Evolutionary conservation across 2,329 filamentous ascomycete species (phyloP), one percentile per base, ranked within the genome.

Genomic region (Aspergillus sojae): DNA sequence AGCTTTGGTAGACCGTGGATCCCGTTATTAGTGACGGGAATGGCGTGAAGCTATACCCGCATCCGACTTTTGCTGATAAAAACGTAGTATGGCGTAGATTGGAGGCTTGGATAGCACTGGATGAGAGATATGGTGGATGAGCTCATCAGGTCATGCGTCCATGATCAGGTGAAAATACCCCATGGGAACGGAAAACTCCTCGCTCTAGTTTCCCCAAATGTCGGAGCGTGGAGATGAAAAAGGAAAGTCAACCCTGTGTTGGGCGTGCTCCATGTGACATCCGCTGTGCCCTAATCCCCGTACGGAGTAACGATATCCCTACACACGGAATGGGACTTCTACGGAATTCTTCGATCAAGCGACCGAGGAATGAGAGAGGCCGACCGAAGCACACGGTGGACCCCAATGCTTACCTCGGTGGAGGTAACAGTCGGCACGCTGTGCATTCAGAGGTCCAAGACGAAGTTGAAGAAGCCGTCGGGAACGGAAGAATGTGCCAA

Each of bases 161-260:
- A 9, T 55, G 30, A 36, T 50, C 55, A 64, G 55, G 21, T 28
- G 34, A 50, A 36, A 58, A 57, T 62, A 46, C 60, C 55, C 55
- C 60, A 26, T 64, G 59, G 61, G 61, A 60, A 36, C 43, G 32
- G 57, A 58, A 23, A 19, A 12, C 54, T 32, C 34, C 55, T 59
- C 62, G 59, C 56, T 54, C 52, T 39, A 60, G 50, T 64, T 64
- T 52, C 60, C 57, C 32, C 52, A 55, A 54, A 55, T 23, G 34
- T 54, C 50, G 41, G 46, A 45, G 14, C 14, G 46, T 26, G 21
- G 19, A 56, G 21, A 10, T 32, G 2, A 55, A 58, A 59, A 19
- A 21, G 50, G 62, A 53, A 64, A 46, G 56, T 64, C 60, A 43
- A 36, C 56, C 60, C 50, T 58, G 59, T 41, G 28, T 50, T 30